Conservation (phyloP, 768 basidiomycete genomes). For the Coprinellus micaceus region DNA sequence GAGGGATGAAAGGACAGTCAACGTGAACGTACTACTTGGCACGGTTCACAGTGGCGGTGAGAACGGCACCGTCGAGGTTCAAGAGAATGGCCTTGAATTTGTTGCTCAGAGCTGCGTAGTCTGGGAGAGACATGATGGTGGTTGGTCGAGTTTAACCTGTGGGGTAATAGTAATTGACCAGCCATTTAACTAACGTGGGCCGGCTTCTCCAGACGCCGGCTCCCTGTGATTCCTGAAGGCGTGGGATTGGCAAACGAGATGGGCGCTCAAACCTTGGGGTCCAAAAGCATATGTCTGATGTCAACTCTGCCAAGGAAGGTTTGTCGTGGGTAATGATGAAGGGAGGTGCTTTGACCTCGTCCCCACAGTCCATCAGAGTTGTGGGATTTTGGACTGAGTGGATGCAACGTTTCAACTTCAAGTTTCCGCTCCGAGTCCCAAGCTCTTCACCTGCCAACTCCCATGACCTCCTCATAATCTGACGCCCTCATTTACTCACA, state of each 20-base stretch:
- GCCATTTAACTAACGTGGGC: no score
- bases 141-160: not conserved
- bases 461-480: not conserved
- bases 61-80: conserved; percentile 39
- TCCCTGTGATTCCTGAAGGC: not conserved
- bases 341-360: no score
- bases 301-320: no score
- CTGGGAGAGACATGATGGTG: conserved; percentile 26
- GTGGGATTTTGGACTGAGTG: not conserved
- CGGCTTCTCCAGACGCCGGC: no score
- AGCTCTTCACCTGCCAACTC: not conserved
- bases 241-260: no score
- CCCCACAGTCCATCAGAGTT: not conserved
- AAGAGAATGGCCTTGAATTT: conserved; percentile 41
- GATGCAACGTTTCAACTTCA: not conserved
- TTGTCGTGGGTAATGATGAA: no score
- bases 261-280: no score
- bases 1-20: not conserved
- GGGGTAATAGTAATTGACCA: not conserved
- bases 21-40: conserved; percentile 36
- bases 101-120: conserved; percentile 29
- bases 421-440: not conserved
- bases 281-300: no score
- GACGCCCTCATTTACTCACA: not conserved
- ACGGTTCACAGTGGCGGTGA: conserved; percentile 44